Percentiles rank a stretch among this genome's conserved stretches.
Evolutionary conservation across 2,329 filamentous ascomycete species (phyloP).

Genomic region (Epichloe elymi): DNA sequence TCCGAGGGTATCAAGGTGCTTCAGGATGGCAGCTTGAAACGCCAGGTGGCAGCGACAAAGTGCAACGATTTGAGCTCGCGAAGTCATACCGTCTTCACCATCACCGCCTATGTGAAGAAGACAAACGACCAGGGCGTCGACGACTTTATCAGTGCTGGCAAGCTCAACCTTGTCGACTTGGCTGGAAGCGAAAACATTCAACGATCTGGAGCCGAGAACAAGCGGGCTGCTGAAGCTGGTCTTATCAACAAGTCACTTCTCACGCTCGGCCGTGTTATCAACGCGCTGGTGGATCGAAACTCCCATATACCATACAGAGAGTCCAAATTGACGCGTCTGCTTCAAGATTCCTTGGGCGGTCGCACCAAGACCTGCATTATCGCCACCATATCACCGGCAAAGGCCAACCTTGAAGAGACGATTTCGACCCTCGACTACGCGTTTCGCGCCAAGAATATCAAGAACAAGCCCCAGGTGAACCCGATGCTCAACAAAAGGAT

Average conservation of each 20-base stretch:
- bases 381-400: slow-evolving; percentile 86
- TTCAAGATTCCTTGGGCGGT: slow-evolving; percentile 94
- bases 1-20: slow-evolving; percentile 78
- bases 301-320: slow-evolving; percentile 85
- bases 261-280: slow-evolving; percentile 91
- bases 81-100: slow-evolving; percentile 94
- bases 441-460: slow-evolving; percentile 95
- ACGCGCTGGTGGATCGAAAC: slow-evolving; percentile 82
- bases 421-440: slow-evolving; percentile 97
- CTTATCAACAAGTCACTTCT: slow-evolving; percentile 96
- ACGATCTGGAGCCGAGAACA: slow-evolving; percentile 93
- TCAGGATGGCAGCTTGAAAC: slow-evolving; percentile 78
- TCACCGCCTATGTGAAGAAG: slow-evolving; percentile 81
- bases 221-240: slow-evolving; percentile 87
- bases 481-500: slow-evolving; percentile 88
- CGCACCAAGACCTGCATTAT: slow-evolving; percentile 98
- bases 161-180: slow-evolving; percentile 91
- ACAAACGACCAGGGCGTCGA: slow-evolving; percentile 71
- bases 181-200: slow-evolving; percentile 97
- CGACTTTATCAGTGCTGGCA: slow-evolving; percentile 80
- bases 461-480: slow-evolving; percentile 94
- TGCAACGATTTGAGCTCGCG: slow-evolving; percentile 96
- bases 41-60: slow-evolving; percentile 98
- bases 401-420: slow-evolving; percentile 92
- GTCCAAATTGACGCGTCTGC: slow-evolving; percentile 84